These are phyloP conservation scores for Saccharomyces hybrid DNA, from an alignment of 1,139 yeast genomes.

Conservation along the genomic window DNA sequence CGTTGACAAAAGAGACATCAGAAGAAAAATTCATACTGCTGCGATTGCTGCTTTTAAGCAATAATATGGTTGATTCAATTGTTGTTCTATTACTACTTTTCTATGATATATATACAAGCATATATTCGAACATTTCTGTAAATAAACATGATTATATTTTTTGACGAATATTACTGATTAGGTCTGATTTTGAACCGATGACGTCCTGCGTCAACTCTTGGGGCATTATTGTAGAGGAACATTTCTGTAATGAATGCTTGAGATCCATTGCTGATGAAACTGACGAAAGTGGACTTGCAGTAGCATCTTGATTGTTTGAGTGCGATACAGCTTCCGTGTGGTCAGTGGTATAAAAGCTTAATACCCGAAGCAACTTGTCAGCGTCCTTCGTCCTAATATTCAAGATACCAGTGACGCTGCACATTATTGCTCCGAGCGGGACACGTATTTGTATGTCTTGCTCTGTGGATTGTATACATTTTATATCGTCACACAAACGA, in stretches of 20 bases:
- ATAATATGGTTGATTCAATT: background rate
- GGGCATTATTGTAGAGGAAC: background rate
- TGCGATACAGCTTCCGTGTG: background rate
- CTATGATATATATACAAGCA: background rate
- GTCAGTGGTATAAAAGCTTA: background rate
- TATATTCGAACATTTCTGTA: background rate
- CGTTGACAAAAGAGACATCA: conserved; percentile 82
- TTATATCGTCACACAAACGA: conserved; percentile 16
- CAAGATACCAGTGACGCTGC: background rate
- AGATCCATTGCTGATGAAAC: background rate
- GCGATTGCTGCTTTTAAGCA: conserved; percentile 47
- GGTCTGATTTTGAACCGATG: background rate
- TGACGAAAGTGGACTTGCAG: background rate
- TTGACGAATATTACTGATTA: background rate
- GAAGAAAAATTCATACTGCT: conserved; percentile 75
- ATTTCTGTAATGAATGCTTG: background rate
- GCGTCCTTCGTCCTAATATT: background rate
- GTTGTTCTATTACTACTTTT: background rate
- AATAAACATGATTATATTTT: background rate
- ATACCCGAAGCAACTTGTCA: background rate
- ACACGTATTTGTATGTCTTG: conserved; percentile 30
- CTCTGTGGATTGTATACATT: conserved; percentile 25
- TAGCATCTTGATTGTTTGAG: background rate
- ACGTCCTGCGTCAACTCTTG: background rate
- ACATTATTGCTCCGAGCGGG: conserved; percentile 8